Base-by-base conservation (phyloP, 164 flowering plant species). In the Brasenia schreberi region DNA sequence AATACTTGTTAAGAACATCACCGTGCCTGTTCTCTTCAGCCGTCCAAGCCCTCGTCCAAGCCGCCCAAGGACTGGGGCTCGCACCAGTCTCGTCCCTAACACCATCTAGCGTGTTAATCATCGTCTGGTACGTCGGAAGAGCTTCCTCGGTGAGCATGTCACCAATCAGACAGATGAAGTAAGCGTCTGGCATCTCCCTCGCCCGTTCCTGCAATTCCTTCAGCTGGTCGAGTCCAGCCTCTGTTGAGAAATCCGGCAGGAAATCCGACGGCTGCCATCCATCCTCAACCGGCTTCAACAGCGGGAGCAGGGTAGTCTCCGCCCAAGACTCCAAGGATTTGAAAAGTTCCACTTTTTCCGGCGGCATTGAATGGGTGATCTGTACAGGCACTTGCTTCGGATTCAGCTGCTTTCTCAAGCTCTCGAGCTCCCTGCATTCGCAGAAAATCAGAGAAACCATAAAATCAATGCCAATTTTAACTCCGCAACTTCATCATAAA, bases 101-200 rank as follows among this genome's bases (percentile, higher is more conserved):
- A 2, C 83, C 87, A 68, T 83, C 83, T 1, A 72, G 67, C 10
- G 81, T 78, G 61, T 83, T 81, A 17, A 83, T 70, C 79, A 77
- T 78, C n/a, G 87, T 81, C 65, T 81, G 85, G 64, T 83, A 83
- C 19, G 86, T 79, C 0, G 86, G 86, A 42, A 83, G 81, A 58
- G 87, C 87, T 74, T 83, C 87, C 66, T 83, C 85, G 0, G 87
- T 83, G 59, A 69, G 63, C 71, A 69, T 69, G 44, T 69, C 66
- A 4, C 71, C 71, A 12, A 69, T 67, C 66, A 69, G 58, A 27
- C 71, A 69, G 12, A 69, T 66, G 11, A 18, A 69, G 49, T 64
- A 64, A 12, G 63, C 71, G 33, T 69, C 71, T 4, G 71, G 71
- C 9, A 69, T 64, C 19, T 69, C 71, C 18, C 5, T 12, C 18